Percentiles rank a stretch among this genome's conserved stretches.
These are phyloP conservation scores for Cyclostephanos invisitatus DNA, from an alignment of 108 stramenopile genomes.

Conservation along the genomic window DNA sequence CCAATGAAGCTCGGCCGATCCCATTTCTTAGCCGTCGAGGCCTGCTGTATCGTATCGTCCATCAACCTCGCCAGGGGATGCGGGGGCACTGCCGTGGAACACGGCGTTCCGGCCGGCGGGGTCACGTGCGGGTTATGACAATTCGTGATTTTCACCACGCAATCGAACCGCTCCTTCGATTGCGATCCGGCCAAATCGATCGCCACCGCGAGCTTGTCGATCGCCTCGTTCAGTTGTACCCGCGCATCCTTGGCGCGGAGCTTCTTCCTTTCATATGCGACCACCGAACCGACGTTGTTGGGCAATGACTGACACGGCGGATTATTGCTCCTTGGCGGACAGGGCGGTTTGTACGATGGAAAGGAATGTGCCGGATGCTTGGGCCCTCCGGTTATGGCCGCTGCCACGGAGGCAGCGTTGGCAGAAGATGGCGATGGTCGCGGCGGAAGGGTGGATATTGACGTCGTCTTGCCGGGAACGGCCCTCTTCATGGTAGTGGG, in stretches of 20 bases:
- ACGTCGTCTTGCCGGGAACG: background rate
- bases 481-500: conserved; percentile 5
- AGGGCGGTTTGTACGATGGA: background rate
- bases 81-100: background rate
- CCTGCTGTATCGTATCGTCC: conserved; percentile 54
- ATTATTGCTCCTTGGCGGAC: conserved; percentile 7
- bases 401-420: background rate
- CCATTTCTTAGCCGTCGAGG: conserved; percentile 82
- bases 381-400: background rate
- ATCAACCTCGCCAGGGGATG: conserved; percentile 40
- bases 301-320: conserved; percentile 12
- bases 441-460: conserved; percentile 8
- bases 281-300: conserved; percentile 21
- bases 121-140: background rate
- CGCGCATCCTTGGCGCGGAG: conserved; percentile 87
- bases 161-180: conserved; percentile 59
- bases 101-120: background rate
- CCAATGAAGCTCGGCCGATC: conserved; percentile 84
- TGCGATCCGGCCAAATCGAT: conserved; percentile 76
- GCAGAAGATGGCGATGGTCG: background rate
- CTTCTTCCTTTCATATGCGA: conserved; percentile 81
- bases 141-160: conserved; percentile 28
- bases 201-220: conserved; percentile 72
- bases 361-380: background rate
- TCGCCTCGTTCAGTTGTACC: conserved; percentile 77